Evolutionary conservation across 306 rosid species (phyloP), one percentile per base, ranked within the genome.

Genomic region (Medicago lupulina): DNA sequence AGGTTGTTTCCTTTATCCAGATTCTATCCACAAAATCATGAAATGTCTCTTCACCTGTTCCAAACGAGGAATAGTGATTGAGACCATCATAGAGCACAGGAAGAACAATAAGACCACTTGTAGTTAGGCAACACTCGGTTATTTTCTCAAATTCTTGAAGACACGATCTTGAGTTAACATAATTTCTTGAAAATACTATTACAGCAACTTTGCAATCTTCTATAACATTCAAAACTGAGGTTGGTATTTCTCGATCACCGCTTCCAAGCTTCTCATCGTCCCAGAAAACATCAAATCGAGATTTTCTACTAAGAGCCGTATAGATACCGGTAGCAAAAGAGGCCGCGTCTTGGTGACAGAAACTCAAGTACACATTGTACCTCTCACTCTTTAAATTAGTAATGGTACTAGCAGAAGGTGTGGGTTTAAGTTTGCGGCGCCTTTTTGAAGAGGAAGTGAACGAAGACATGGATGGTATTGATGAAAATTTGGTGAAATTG

Each of bases 21-120:
- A 38, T 36, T 63, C 25, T 63, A 16, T 36, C 6, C 14, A 63
- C 69, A 36, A 36, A 16, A 15, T 63, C 11, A 21, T 67, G 10
- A 57, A 77, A 67, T 4, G 23, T 60, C n/a, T 67, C 13, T 67
- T 75, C 80, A n/a, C 9, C 7, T 15, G 18, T 50, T 50, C 57
- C 57, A 8, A 50, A 2, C 2, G 57, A 16, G 19, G 57, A 50
- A n/a, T 50, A 50, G 21, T n/a, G 9, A n/a, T 50, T 50, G 57
- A 15, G 18, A 50, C 57, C 57, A 16, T 51, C 57, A 51, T 51
- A 51, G 69, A 63, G 18, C 36, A 74, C 44, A 3, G 81, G 75
- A 0, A 77, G 3, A 67, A 67, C 69, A 11, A 50, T 18, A 11
- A 9, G 68, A 54, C 44, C 23, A 51, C 21, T 1, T 6, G 4